These are phyloP conservation scores for Diaporthe vexans DNA, from an alignment of 2,329 filamentous ascomycete species.

Conservation along the genomic window DNA sequence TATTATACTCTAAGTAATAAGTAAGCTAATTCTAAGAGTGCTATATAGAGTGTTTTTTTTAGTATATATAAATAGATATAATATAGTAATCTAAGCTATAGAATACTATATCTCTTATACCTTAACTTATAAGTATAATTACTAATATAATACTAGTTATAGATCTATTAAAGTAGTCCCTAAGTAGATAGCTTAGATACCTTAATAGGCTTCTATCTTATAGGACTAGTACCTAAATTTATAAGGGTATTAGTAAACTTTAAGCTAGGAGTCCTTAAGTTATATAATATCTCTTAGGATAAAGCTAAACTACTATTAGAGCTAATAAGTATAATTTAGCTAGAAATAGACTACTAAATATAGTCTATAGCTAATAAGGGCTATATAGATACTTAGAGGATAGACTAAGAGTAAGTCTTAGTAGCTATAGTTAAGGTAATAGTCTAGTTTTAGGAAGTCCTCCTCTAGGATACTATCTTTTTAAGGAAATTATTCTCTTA, in stretches of 20 bases:
- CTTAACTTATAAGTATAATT: neutral
- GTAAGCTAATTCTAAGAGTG: neutral
- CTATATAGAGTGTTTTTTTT: too few relatives aligned
- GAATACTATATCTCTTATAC: too few relatives aligned
- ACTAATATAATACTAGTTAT: neutral
- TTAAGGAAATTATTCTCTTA: neutral
- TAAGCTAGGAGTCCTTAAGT: neutral
- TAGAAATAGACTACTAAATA: too few relatives aligned
- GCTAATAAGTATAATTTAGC: too few relatives aligned
- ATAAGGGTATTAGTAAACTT: neutral
- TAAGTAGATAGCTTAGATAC: neutral
- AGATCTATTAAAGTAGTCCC: neutral
- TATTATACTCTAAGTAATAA: neutral
- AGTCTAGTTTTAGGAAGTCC: too few relatives aligned
- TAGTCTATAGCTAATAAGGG: too few relatives aligned
- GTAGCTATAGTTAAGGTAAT: too few relatives aligned
- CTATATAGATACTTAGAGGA: too few relatives aligned
- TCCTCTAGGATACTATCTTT: too few relatives aligned
- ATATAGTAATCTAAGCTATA: too few relatives aligned
- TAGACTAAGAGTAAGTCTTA: too few relatives aligned
- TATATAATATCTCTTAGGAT: neutral
- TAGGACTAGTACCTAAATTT: neutral
- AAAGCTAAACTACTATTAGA: too few relatives aligned
- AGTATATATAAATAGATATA: neutral
- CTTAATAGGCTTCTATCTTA: neutral